phyloP scores from a whole-genome alignment of 1,139 yeast species.

The Casaregolazyma lundiana region DNA sequence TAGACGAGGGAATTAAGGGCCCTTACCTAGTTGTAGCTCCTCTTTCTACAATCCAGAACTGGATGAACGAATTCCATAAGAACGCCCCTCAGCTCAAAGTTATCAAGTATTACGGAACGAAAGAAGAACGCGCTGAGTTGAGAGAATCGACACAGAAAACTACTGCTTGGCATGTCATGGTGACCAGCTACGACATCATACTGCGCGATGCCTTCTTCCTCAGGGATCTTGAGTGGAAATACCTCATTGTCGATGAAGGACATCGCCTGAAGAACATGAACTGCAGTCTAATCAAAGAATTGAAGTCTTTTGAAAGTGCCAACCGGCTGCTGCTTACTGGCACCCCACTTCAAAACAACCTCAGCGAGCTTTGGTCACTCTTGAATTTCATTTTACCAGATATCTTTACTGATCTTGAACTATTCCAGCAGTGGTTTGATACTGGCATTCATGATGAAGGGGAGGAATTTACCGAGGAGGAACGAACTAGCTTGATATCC shows the following conservation, averaged over 20 bases:
- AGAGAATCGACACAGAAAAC: conserved; percentile 17
- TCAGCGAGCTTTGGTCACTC: conserved; percentile 85
- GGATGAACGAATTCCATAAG: conserved; percentile 65
- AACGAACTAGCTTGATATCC: conserved; percentile 58
- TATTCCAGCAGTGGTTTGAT: conserved; percentile 93
- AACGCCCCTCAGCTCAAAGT: conserved; percentile 68
- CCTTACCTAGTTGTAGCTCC: conserved; percentile 89
- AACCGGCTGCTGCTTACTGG: conserved; percentile 83
- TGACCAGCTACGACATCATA: conserved; percentile 81
- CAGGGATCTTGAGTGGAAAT: conserved; percentile 62
- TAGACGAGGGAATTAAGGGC: conserved; percentile 75
- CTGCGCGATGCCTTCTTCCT: conserved; percentile 60
- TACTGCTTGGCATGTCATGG: conserved; percentile 44
- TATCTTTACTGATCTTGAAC: conserved; percentile 80
- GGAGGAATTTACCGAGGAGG: conserved; percentile 48
- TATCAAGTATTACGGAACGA: conserved; percentile 57
- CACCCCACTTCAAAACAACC: conserved; percentile 87
- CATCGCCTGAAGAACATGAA: conserved; percentile 83
- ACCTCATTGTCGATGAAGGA: conserved; percentile 92
- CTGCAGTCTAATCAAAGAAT: conserved; percentile 63
- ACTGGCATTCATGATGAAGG: conserved; percentile 46
- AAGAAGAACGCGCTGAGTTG: conserved; percentile 26
- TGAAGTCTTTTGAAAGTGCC: conserved; percentile 54
- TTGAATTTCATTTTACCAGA: conserved; percentile 87
- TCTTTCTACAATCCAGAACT: conserved; percentile 76